Conservation (phyloP, 1,284 basidiomycete species). For the Xerocomus nothofagi region DNA sequence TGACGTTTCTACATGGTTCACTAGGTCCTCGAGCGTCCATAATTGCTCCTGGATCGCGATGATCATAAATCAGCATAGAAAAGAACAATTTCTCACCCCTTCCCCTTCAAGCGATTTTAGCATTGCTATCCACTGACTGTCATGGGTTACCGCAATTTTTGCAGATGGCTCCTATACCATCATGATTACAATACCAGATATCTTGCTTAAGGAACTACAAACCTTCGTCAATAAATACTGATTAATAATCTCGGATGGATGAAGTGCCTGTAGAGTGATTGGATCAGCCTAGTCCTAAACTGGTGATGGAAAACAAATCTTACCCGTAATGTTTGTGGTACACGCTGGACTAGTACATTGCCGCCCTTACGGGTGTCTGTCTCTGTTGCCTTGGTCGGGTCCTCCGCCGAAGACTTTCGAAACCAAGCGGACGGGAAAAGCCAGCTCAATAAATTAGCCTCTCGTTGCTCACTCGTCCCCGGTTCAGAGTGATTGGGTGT, state of each 20-base stretch:
- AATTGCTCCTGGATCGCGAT: background rate
- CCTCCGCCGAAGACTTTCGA: too few relatives aligned
- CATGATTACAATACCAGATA: too few relatives aligned
- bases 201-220: background rate
- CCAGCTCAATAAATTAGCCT: background rate
- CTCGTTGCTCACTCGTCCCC: background rate
- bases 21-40: background rate
- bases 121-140: background rate
- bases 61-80: background rate
- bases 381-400: background rate
- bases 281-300: background rate
- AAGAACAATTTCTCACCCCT: background rate
- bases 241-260: conserved; percentile 8
- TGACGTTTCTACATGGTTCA: background rate
- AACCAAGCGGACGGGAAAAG: background rate
- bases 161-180: background rate
- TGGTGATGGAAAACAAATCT: background rate
- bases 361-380: background rate
- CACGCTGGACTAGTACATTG: background rate
- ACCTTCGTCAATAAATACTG: background rate
- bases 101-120: background rate
- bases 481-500: background rate
- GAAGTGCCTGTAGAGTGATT: background rate
- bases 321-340: background rate
- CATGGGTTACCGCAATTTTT: conserved; percentile 3